Conservation (phyloP, 2,329 filamentous ascomycete species). For the Microcera coccophila region DNA sequence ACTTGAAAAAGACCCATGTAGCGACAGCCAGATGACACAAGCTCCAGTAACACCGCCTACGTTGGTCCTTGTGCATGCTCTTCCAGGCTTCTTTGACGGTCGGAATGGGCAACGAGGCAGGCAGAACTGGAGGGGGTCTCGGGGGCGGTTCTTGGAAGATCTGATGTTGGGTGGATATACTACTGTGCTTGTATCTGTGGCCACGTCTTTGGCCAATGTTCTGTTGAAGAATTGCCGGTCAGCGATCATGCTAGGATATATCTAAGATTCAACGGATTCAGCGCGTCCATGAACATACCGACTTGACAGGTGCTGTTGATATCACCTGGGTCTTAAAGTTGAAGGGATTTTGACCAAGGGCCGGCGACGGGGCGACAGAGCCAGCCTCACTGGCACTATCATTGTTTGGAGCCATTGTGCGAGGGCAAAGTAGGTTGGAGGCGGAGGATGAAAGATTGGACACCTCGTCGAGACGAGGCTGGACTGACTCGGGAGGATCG, state of each 20-base stretch:
- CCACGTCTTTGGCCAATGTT: conserved; percentile 88
- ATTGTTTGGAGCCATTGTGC: conserved; percentile 18
- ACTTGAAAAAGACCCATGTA: conserved; percentile 78
- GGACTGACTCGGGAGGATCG: conserved; percentile 7
- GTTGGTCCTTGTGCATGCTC: conserved; percentile 87
- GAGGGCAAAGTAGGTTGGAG: conserved; percentile 18
- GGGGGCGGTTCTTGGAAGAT: conserved; percentile 92
- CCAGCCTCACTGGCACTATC: conserved; percentile 7
- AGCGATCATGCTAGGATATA: conserved; percentile 8
- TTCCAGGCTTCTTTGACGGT: conserved; percentile 83
- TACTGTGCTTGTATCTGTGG: conserved; percentile 97
- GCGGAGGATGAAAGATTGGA: not conserved
- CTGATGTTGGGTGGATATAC: conserved; percentile 81
- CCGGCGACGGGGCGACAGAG: conserved; percentile 1
- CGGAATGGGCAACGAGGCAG: conserved; percentile 86
- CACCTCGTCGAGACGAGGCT: conserved; percentile 16
- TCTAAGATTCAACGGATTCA: not conserved
- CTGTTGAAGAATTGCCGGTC: conserved; percentile 38
- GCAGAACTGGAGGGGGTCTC: conserved; percentile 80
- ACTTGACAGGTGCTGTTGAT: conserved; percentile 71
- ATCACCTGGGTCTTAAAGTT: conserved; percentile 87
- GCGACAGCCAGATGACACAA: conserved; percentile 82
- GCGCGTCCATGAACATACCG: conserved; percentile 47
- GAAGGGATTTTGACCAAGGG: conserved; percentile 63
- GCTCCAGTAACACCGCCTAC: conserved; percentile 80